Evolutionary conservation across 2,329 filamentous ascomycete species (phyloP), one percentile per base, ranked within the genome.

Genomic region (Penicillium paneum): DNA sequence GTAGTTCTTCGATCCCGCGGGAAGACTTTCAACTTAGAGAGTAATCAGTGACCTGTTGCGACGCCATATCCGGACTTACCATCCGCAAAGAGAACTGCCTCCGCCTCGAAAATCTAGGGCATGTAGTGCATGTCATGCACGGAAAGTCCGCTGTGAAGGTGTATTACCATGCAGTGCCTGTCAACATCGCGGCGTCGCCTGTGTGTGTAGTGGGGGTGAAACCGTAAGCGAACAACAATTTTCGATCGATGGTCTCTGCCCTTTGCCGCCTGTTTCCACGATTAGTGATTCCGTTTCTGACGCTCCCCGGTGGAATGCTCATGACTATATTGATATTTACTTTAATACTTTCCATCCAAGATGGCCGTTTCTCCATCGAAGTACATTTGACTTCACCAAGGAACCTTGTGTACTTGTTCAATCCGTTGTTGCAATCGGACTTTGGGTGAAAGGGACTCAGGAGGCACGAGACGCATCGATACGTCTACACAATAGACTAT

Each of bases 341-440:
- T 67, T 69, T 52, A 8, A 50, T 26, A 21, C 54, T 19, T 68
- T 69, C 39, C 66, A 69, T 48, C 62, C 61, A 1, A 43, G 24
- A 8, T 69, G 67, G 67, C 66, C 66, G 1, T 66, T 69, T 38
- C 40, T 69, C 4, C 58, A 66, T 50, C 56, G 50, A 49, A 26
- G 48, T 8, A 59, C 65, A 8, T 69, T 69, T 43, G 51, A 58
- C 3, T 40, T 53, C 1, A 19, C 52, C 1, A 54, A 57, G 1
- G 67, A 68, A 21, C 65, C 66, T 8, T 55, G 56, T 26, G 52
- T 68, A 26, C 60, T 69, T 34, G 44, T 68, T 17, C 63, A 68
- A 50, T 66, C 67, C 8, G 54, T 66, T 39, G 45, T 65, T 28
- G 60, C 62, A 53, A 60, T 67, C n/a, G 66, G 62, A 8, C 31